Evolutionary conservation across 2,329 filamentous ascomycete genomes (phyloP).

Genomic region (Neofusicoccum ribis): DNA sequence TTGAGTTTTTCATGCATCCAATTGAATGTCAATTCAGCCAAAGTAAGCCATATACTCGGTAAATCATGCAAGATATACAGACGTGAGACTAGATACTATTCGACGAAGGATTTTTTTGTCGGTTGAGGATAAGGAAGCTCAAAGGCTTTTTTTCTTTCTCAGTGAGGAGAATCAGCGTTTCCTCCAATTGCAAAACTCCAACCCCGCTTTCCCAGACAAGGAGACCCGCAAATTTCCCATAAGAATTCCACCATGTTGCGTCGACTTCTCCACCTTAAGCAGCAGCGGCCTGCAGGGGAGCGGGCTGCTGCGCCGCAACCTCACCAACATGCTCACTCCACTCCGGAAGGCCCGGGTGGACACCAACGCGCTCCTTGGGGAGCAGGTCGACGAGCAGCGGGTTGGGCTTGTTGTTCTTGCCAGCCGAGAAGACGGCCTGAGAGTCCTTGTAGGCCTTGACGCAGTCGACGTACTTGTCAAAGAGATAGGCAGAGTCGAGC

Average conservation of each 20-base stretch:
- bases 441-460: constrained; percentile 86
- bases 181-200: not conserved
- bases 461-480: constrained; percentile 92
- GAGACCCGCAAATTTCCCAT: constrained; percentile 2
- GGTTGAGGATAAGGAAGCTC: no score
- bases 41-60: no score
- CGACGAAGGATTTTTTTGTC: no score
- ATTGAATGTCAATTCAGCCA: no score
- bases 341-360: constrained; percentile 50
- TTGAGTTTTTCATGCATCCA: no score
- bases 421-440: constrained; percentile 66
- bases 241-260: not conserved
- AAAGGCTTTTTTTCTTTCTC: no score
- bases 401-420: constrained; percentile 83
- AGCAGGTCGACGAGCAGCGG: constrained; percentile 88
- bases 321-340: constrained; percentile 22
- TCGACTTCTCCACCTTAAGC: constrained; percentile 33
- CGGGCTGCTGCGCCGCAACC: constrained; percentile 8
- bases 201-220: constrained; percentile 3
- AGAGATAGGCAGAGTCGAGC: constrained; percentile 92
- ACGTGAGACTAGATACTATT: no score
- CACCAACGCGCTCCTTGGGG: constrained; percentile 91
- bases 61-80: no score
- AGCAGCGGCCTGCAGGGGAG: constrained; percentile 20
- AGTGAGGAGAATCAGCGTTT: no score